Conservation (phyloP, 257 asterid species). For the Knoxia roxburghii region DNA sequence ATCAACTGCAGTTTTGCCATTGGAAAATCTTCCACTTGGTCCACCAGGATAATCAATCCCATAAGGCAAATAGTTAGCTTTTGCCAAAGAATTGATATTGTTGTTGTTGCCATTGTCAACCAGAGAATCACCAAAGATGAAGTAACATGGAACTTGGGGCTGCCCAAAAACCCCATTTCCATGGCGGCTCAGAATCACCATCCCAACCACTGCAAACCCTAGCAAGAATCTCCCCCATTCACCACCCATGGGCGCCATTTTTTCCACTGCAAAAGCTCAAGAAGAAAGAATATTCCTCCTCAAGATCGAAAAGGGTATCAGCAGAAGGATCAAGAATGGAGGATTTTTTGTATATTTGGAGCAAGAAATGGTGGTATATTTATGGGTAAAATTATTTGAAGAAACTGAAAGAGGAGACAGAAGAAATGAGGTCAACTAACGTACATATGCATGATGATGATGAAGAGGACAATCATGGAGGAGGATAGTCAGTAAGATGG, state of each 20-base stretch:
- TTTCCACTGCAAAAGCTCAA: neutral
- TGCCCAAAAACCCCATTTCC: conserved; percentile 17
- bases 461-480: no score
- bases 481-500: conserved; percentile 7
- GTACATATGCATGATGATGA: no score
- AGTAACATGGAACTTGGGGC: conserved; percentile 40
- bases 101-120: conserved; percentile 43
- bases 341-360: neutral
- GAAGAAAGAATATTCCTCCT: no score
- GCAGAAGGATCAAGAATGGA: no score
- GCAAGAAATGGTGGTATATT: neutral
- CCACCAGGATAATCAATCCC: conserved; percentile 38
- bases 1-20: conserved; percentile 41
- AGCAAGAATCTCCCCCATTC: conserved; percentile 3
- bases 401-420: neutral
- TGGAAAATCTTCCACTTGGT: conserved; percentile 37
- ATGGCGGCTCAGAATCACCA: conserved; percentile 8
- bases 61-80: conserved; percentile 39
- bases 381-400: neutral
- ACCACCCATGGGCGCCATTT: conserved; percentile 10
- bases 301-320: no score
- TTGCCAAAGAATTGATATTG: conserved; percentile 33
- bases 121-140: conserved; percentile 39
- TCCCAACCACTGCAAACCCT: neutral
- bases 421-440: no score